Evolutionary conservation across 2,329 filamentous ascomycete species (phyloP), one percentile per base, ranked within the genome.

Genomic region (Apiospora hydei): DNA sequence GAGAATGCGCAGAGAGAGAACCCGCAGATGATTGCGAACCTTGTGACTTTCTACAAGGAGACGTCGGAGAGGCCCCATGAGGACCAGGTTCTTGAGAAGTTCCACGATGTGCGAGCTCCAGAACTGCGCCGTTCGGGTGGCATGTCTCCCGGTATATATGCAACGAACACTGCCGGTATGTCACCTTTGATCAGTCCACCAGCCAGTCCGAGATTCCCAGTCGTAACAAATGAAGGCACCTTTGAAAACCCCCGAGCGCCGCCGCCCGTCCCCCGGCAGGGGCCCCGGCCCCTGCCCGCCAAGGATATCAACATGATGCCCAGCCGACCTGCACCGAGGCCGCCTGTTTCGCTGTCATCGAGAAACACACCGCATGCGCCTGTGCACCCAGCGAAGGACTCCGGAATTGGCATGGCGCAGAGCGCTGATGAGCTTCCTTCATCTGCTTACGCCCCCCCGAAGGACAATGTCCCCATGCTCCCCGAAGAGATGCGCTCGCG

Each of bases 41-140:
- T 99, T 78, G 92, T 99, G 83, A 94, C 93, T 73, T 98, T 98
- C 82, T 98, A 98, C 87, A 97, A 98, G 82, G 96, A 98, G 84
- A 98, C 94, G 75, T 93, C 94, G 38, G 94, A 96, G 77, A 88
- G 87, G 77, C 91, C 90, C 72, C 90, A 91, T 74, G 94, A 98
- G 80, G 94, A 98, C 79, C 93, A 94, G 78, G 92, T 96, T 72
- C 94, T 96, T 86, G 95, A 98, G 82, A 99, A 99, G 82, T 98
- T 99, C 82, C 94, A 97, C 78, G 92, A 98, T 84, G 94, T 93
- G 70, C 91, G 92, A 78, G 87, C 91, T 13, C 81, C 84, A 73
- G 88, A 89, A 72, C 79, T 84, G 77, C 85, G 87, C 76, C 81
- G 83, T 75, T 78, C 84, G 78, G 80, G 84, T 79, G 78, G 84